Conservation (phyloP, 2,329 filamentous ascomycete genomes). For the Trichoderma simmonsii region DNA sequence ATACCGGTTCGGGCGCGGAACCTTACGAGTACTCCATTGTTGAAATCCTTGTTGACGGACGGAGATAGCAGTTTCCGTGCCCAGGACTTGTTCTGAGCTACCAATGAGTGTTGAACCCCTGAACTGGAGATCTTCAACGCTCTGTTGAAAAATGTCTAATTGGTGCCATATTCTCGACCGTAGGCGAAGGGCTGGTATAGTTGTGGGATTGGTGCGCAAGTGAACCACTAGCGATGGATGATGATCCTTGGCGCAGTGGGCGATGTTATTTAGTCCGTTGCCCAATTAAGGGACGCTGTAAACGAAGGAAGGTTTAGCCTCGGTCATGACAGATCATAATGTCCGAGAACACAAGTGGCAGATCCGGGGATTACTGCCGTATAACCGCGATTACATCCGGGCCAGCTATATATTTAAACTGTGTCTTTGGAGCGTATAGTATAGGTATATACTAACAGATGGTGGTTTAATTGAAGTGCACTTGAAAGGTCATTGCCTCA, state of each 20-base stretch:
- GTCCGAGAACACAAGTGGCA: neutral
- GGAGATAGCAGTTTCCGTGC: neutral
- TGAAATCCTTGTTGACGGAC: neutral
- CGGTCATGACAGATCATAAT: neutral
- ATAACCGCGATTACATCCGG: neutral
- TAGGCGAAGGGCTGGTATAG: too few species aligned
- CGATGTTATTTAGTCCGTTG: neutral
- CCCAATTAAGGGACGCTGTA: neutral
- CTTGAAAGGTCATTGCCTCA: neutral
- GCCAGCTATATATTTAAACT: neutral
- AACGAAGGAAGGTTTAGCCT: neutral
- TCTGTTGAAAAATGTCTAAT: neutral
- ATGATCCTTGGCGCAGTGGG: neutral
- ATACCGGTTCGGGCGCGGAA: neutral
- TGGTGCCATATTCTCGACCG: too few species aligned
- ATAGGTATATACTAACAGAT: neutral
- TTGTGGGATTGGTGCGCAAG: neutral
- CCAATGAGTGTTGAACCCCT: neutral
- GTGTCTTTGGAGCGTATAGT: neutral
- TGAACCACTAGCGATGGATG: neutral
- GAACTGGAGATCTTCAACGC: neutral
- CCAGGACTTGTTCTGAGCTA: neutral
- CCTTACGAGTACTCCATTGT: neutral
- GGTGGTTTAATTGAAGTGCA: neutral
- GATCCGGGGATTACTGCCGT: neutral